A percentile compares a stretch with the other conserved stretches of the same genome.
Conservation (phyloP, 73 alveolate species). For the Tetrahymena elliotti region DNA sequence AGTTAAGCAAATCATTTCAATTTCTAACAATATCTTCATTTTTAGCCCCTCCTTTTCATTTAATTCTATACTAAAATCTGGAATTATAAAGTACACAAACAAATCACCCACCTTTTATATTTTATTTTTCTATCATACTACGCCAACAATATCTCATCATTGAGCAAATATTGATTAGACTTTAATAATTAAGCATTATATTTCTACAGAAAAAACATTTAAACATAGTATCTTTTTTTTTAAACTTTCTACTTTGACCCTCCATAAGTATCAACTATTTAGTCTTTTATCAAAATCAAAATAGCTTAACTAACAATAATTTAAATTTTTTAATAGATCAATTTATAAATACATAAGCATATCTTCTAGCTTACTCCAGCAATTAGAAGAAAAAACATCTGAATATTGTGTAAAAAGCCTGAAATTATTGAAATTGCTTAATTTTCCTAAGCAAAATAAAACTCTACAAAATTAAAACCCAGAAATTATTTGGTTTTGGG, state of each 20-base stretch:
- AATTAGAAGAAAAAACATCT: neutral
- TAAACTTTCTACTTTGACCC: neutral
- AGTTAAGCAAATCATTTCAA: neutral
- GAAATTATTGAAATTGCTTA: neutral
- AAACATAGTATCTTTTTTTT: neutral
- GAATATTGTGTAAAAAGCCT: neutral
- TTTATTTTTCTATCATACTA: neutral
- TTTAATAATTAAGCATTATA: neutral
- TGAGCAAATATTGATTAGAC: no score
- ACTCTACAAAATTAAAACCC: neutral
- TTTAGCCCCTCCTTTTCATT: neutral
- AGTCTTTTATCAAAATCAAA: no score
- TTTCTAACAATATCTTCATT: neutral
- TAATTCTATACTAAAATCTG: neutral
- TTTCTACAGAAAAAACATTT: no score
- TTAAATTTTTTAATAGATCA: neutral
- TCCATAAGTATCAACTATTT: neutral
- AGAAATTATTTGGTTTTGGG: no score
- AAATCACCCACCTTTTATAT: neutral
- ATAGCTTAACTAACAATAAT: neutral
- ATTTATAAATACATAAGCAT: neutral
- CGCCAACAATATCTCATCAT: neutral
- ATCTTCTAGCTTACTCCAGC: neutral
- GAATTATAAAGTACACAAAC: neutral
- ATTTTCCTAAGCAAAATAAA: neutral